phyloP scores from a whole-genome alignment of 106 monocot genomes.

The Agapanthus africanus region DNA sequence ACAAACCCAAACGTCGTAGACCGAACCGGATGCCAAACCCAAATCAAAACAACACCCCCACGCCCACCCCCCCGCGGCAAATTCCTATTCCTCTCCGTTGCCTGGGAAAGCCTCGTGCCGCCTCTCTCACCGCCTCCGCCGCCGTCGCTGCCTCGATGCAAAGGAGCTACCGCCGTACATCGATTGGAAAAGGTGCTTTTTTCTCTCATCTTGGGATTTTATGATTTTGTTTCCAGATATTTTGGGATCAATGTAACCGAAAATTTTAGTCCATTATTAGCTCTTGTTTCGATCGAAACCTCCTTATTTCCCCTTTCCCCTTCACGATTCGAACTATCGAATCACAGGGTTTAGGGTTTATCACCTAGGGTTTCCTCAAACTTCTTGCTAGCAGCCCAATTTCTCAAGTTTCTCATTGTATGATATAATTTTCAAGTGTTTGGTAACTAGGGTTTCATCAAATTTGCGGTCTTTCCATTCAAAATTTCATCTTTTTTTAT shows the following conservation, averaged over 20 bases:
- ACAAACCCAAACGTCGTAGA: too few relatives aligned
- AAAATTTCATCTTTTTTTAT: neutral
- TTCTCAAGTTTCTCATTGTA: neutral
- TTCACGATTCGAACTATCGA: neutral
- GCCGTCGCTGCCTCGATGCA: too few relatives aligned
- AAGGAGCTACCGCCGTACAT: too few relatives aligned
- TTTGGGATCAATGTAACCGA: neutral
- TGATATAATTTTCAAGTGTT: neutral
- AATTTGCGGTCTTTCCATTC: neutral
- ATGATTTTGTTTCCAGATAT: too few relatives aligned
- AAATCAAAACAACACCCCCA: too few relatives aligned
- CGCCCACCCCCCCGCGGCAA: too few relatives aligned
- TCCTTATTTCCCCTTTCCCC: neutral
- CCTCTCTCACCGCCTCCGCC: too few relatives aligned
- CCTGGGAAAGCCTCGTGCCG: too few relatives aligned
- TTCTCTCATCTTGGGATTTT: too few relatives aligned
- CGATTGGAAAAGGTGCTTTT: too few relatives aligned
- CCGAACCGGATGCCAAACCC: too few relatives aligned
- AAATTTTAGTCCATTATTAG: neutral
- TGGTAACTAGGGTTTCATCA: neutral
- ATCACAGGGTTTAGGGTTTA: conserved; percentile 5
- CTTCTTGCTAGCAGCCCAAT: neutral
- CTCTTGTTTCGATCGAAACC: neutral
- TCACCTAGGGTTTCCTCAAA: neutral
- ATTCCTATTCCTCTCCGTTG: too few relatives aligned